Conservation (phyloP, 495 filamentous ascomycete genomes). For the Cercophora sp. region DNA sequence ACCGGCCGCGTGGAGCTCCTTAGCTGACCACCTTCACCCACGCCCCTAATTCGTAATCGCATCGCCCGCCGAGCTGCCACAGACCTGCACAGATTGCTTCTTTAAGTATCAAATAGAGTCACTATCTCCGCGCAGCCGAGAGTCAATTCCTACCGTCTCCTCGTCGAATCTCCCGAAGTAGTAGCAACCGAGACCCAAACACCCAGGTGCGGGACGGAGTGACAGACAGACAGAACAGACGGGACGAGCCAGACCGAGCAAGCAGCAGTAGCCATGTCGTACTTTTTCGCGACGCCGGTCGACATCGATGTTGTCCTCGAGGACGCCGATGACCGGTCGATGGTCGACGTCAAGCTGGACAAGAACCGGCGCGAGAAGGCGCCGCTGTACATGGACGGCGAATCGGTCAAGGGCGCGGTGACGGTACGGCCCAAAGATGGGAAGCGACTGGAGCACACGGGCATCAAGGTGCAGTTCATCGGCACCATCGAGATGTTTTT, state of each 20-base stretch:
- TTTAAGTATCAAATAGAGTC: too few species aligned
- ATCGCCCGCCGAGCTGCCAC: too few species aligned
- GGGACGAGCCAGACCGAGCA: too few species aligned
- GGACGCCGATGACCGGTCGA: slow-evolving; percentile 86
- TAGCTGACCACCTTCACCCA: not conserved
- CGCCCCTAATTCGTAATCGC: not conserved
- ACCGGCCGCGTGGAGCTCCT: slow-evolving; percentile 1
- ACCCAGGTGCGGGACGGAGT: too few species aligned
- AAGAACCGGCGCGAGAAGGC: slow-evolving; percentile 96
- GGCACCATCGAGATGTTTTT: slow-evolving; percentile 99
- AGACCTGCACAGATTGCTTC: too few species aligned
- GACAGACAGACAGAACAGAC: too few species aligned
- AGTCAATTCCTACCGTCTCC: too few species aligned
- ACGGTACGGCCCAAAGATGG: slow-evolving; percentile 97
- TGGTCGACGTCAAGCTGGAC: slow-evolving; percentile 96
- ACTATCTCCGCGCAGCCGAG: too few species aligned
- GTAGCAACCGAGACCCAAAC: too few species aligned
- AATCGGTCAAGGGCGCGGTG: slow-evolving; percentile 93
- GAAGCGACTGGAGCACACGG: slow-evolving; percentile 94
- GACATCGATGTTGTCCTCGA: slow-evolving; percentile 99
- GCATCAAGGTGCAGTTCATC: slow-evolving; percentile 99
- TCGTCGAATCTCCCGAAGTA: too few species aligned
- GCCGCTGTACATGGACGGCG: slow-evolving; percentile 94
- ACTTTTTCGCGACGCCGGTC: slow-evolving; percentile 96
- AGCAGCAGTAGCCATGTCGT: slow-evolving; percentile 92